Evolutionary conservation across 2,329 filamentous ascomycete species (phyloP).

Genomic region (Bimuria novae-zelandiae): DNA sequence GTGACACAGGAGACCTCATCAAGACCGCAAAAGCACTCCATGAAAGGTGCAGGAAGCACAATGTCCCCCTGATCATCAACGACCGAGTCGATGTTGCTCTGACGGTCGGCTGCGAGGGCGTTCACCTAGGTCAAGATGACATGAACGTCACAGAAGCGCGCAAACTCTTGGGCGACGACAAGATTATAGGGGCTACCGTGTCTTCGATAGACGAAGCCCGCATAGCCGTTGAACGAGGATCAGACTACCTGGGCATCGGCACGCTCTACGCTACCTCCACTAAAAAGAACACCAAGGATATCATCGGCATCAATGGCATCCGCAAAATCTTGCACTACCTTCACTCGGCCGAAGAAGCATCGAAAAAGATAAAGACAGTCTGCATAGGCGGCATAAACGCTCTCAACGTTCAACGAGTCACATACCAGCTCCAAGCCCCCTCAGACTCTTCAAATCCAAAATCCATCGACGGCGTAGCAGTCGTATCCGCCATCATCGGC

Average conservation of each 20-base stretch:
- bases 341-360: constrained; percentile 38
- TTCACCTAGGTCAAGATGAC: constrained; percentile 95
- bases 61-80: constrained; percentile 86
- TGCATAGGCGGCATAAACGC: constrained; percentile 89
- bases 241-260: constrained; percentile 88
- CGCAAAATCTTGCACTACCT: constrained; percentile 69
- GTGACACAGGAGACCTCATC: constrained; percentile 73
- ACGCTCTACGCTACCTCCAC: constrained; percentile 82
- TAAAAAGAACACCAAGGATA: constrained; percentile 84
- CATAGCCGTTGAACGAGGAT: constrained; percentile 73
- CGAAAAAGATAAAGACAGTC: constrained; percentile 59
- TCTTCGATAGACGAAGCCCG: constrained; percentile 74
- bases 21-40: constrained; percentile 74
- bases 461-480: constrained; percentile 76
- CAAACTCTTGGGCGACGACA: constrained; percentile 70
- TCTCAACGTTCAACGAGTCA: constrained; percentile 72
- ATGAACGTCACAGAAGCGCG: constrained; percentile 73
- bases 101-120: constrained; percentile 84
- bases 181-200: constrained; percentile 90
- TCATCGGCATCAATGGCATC: constrained; percentile 75
- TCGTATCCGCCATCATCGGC: constrained; percentile 87
- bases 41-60: constrained; percentile 66
- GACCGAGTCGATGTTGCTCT: constrained; percentile 89
- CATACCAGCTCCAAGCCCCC: constrained; percentile 67
- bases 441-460: constrained; percentile 50